Base-by-base conservation (phyloP, 1,284 basidiomycete genomes). In the Cryptococcus wingfieldii region DNA sequence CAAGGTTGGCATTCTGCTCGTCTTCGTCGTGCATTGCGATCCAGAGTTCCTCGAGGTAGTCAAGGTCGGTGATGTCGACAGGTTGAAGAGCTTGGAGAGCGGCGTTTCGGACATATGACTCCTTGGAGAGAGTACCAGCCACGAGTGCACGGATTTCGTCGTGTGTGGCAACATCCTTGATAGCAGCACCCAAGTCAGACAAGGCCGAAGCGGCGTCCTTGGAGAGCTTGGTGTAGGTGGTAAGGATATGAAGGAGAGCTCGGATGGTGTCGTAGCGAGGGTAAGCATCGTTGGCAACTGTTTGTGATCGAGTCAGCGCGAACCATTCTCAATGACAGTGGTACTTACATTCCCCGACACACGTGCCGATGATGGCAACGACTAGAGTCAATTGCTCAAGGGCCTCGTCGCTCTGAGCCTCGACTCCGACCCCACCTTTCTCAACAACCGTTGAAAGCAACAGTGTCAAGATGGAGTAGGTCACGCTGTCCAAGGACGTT, bases 1-100 rank as follows among this genome's bases (percentile, higher is more conserved):
- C 94, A 41, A 98, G 79, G 45, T 87, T 81, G 0, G 86, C 86
- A 63, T 96, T 97, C 69, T 95, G 90, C 64, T 92, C 90, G 70
- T 98, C 95, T 6, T 84, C 83, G 61, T 98, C 96, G 66, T 98
- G 91, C 59, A 84, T 87, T 3, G 89, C 89, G 39, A 98, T 83
- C 86, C 90, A 93, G 0, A 99, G 77, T 71, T 90, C 86, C 1
- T 89, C 83, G 6, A 88, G 90, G 87, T 93, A 98, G 60, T 95
- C 93, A 43, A 92, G 75, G 51, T 98, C 94, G 0, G 94, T 98
- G 44, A 98, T 75, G 78, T 98, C 96, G 64, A 98, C 88, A 0
- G 92, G 88, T 80, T 92, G 90, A 6, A 98, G 80, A 0, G 93
- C 84, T 69, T 97, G 93, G n/a, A 98, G 79, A 68, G 89, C 90